Percentiles rank a stretch among this genome's conserved stretches.
Conservation (phyloP, 208 protist genomes). For the Wallacemonas collosoma region DNA sequence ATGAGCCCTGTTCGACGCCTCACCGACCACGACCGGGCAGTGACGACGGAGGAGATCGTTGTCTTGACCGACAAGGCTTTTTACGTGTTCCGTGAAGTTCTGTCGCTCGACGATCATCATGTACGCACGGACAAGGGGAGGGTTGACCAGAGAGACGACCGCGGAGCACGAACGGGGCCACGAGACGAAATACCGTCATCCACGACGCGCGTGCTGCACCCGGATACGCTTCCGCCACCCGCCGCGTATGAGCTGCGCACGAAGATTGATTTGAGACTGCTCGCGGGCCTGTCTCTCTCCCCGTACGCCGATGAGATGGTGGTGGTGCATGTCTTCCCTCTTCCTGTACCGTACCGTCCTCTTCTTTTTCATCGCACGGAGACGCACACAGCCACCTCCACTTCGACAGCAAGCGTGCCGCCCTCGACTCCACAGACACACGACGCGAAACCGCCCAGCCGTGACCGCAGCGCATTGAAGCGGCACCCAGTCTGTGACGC, state of each 20-base stretch:
- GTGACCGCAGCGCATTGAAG: neutral
- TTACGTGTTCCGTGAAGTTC: conserved; percentile 12
- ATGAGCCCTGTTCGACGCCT: conserved; percentile 43
- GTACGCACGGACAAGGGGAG: no score
- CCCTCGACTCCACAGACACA: neutral
- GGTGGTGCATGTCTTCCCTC: conserved; percentile 64
- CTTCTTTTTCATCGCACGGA: conserved; percentile 20
- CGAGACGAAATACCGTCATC: neutral
- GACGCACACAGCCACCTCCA: neutral
- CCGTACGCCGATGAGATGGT: conserved; percentile 67
- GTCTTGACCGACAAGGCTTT: conserved; percentile 26
- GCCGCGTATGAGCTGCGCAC: conserved; percentile 40
- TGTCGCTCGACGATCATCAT: neutral
- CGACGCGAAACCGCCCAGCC: neutral
- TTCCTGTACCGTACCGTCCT: conserved; percentile 44
- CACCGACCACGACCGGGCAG: conserved; percentile 41
- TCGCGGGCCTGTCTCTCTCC: conserved; percentile 61
- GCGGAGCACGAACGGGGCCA: neutral
- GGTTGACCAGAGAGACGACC: no score
- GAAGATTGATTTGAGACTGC: conserved; percentile 66
- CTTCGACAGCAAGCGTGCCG: neutral
- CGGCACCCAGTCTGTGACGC: conserved; percentile 21
- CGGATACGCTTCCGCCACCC: conserved; percentile 6
- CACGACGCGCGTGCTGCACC: neutral
- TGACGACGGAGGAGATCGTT: conserved; percentile 34